Conservation (phyloP, 2,329 filamentous ascomycete genomes). For the Aspergillus fructus region DNA sequence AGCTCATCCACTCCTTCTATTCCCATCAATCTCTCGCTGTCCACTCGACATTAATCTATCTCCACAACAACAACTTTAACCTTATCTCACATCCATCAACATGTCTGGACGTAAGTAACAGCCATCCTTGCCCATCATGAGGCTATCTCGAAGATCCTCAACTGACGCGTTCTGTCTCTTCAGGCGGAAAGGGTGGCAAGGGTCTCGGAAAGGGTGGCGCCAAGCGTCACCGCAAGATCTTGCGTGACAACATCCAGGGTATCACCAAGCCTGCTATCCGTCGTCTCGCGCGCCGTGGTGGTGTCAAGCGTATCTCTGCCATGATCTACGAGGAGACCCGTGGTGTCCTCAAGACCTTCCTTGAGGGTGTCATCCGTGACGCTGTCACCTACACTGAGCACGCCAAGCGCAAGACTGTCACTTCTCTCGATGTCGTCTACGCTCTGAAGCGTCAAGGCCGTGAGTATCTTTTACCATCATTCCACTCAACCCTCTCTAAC, state of each 20-base stretch:
- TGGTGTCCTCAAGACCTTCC: constrained; percentile 80
- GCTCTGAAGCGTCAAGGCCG: constrained; percentile 64
- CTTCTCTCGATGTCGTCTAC: constrained; percentile 62
- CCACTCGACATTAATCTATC: constrained; percentile 27
- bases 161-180: constrained; percentile 47
- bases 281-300: constrained; percentile 97
- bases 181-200: constrained; percentile 94
- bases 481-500: constrained; percentile 21
- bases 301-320: constrained; percentile 99
- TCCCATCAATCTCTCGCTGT: constrained; percentile 22
- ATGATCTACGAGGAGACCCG: constrained; percentile 87
- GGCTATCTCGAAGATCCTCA: constrained; percentile 13
- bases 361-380: constrained; percentile 77
- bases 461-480: constrained; percentile 24
- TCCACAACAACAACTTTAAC: constrained; percentile 30
- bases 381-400: constrained; percentile 81
- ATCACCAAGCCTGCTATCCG: constrained; percentile 98
- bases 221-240: constrained; percentile 99
- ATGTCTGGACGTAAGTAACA: constrained; percentile 60
- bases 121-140: neutral
- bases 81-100: constrained; percentile 40
- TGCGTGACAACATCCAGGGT: constrained; percentile 99
- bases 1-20: constrained; percentile 24
- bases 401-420: constrained; percentile 66
- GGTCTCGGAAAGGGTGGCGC: constrained; percentile 97